A percentile compares a stretch with the other conserved stretches of the same genome.
These are phyloP conservation scores for Thyridium curvatum DNA, from an alignment of 2,329 filamentous ascomycete species.

Conservation along the genomic window DNA sequence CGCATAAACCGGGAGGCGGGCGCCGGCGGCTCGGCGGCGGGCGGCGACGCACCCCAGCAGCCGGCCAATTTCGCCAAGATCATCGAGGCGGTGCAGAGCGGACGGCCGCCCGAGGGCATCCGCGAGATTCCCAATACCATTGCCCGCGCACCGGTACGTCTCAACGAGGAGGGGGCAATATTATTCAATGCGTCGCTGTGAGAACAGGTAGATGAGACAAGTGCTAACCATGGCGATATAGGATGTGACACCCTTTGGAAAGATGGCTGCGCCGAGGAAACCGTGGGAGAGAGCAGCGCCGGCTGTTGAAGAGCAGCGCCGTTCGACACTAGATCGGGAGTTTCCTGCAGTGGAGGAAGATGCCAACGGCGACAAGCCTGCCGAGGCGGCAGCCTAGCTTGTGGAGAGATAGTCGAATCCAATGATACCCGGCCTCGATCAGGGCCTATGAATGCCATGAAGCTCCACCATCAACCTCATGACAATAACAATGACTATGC, in stretches of 20 bases:
- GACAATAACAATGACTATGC: too few relatives aligned
- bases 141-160: constrained; percentile 61
- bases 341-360: constrained; percentile 23
- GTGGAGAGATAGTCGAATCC: neutral
- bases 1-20: constrained; percentile 31
- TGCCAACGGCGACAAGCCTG: neutral
- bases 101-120: constrained; percentile 80
- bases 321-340: constrained; percentile 19
- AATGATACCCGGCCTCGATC: too few relatives aligned
- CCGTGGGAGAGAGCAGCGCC: constrained; percentile 69
- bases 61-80: constrained; percentile 81
- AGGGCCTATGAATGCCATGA: too few relatives aligned
- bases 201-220: too few relatives aligned
- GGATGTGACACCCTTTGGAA: constrained; percentile 41
- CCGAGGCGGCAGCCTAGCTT: neutral
- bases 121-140: constrained; percentile 79
- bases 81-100: constrained; percentile 75
- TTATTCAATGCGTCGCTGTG: too few relatives aligned
- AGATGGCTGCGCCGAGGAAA: constrained; percentile 43
- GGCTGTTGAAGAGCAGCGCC: neutral
- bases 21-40: constrained; percentile 9
- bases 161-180: too few relatives aligned
- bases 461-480: too few relatives aligned
- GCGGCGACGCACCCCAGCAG: constrained; percentile 63
- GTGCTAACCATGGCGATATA: constrained; percentile 10